A percentile compares a stretch with the other conserved stretches of the same genome.
Conservation (phyloP, 2,329 filamentous ascomycete genomes). For the Cryphonectria nitschkei region DNA sequence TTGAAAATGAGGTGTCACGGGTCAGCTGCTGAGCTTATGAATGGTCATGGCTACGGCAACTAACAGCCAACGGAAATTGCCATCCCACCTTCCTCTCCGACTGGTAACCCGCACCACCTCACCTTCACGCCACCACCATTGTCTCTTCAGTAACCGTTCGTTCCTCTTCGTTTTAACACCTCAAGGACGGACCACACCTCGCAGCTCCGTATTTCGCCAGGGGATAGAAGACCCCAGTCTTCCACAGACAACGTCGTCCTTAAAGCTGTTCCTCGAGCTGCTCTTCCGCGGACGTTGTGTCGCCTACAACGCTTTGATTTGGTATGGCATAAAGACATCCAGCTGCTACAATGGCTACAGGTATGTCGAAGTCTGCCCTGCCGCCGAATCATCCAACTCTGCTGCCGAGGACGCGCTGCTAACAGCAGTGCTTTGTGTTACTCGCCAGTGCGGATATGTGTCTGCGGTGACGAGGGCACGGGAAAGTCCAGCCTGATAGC, state of each 20-base stretch:
- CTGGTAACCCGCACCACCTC: slow-evolving; percentile 4
- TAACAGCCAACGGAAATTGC: neutral
- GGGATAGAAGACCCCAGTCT: neutral
- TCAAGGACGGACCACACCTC: neutral
- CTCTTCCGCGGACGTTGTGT: neutral
- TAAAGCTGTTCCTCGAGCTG: neutral
- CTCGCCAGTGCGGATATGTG: slow-evolving; percentile 80
- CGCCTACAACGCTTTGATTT: neutral
- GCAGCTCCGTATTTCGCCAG: neutral
- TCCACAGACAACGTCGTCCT: neutral
- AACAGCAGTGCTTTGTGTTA: slow-evolving; percentile 17
- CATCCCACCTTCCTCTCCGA: neutral
- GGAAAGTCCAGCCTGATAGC: slow-evolving; percentile 93
- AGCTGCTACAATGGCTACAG: slow-evolving; percentile 35
- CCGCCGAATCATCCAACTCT: neutral
- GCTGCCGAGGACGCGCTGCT: slow-evolving; percentile 17
- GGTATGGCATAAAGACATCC: slow-evolving; percentile 20
- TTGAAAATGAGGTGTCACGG: slow-evolving; percentile 7
- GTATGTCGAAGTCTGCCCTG: slow-evolving; percentile 28
- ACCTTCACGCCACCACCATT: neutral
- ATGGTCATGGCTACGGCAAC: neutral
- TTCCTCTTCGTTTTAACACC: neutral
- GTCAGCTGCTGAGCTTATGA: slow-evolving; percentile 6
- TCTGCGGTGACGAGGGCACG: slow-evolving; percentile 95
- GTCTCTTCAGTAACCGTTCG: too few relatives aligned